Percentiles rank a stretch among this genome's conserved stretches.
These are phyloP conservation scores for Rhamnella rubrinervis DNA, from an alignment of 331 rosid species.

Conservation along the genomic window DNA sequence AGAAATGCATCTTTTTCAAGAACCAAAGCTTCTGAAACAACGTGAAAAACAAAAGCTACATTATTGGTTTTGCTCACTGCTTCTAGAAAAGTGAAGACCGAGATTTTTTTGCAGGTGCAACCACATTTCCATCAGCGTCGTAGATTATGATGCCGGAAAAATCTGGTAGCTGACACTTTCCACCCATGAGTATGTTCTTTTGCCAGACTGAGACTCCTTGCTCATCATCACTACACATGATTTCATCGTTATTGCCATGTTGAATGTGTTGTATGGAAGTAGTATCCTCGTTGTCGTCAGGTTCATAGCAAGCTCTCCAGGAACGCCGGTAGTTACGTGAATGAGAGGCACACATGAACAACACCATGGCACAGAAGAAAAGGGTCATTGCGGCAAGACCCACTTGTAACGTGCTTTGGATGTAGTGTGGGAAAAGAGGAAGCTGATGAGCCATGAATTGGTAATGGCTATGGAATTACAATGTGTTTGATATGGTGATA, in stretches of 20 bases:
- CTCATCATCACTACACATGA: constrained; percentile 22
- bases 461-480: constrained; percentile 8
- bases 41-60: not conserved
- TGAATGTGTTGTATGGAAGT: constrained; percentile 19
- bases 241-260: not conserved
- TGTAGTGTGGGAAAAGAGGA: constrained; percentile 24
- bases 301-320: constrained; percentile 32
- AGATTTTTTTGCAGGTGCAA: constrained; percentile 47
- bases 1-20: not conserved
- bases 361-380: constrained; percentile 41
- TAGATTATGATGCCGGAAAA: constrained; percentile 90
- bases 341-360: constrained; percentile 76
- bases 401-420: constrained; percentile 35
- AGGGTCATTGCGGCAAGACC: constrained; percentile 40
- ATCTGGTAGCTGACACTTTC: constrained; percentile 91
- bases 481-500: constrained; percentile 15
- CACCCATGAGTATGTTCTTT: constrained; percentile 91
- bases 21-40: not conserved
- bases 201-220: constrained; percentile 64
- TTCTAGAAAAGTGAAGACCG: constrained; percentile 66
- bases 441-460: constrained; percentile 56
- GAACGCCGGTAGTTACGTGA: constrained; percentile 34
- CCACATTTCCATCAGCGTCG: constrained; percentile 54
- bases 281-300: not conserved
- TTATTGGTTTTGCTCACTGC: constrained; percentile 12